phyloP scores from a whole-genome alignment of 148 eudicot species.

The Pouteria glomerata region DNA sequence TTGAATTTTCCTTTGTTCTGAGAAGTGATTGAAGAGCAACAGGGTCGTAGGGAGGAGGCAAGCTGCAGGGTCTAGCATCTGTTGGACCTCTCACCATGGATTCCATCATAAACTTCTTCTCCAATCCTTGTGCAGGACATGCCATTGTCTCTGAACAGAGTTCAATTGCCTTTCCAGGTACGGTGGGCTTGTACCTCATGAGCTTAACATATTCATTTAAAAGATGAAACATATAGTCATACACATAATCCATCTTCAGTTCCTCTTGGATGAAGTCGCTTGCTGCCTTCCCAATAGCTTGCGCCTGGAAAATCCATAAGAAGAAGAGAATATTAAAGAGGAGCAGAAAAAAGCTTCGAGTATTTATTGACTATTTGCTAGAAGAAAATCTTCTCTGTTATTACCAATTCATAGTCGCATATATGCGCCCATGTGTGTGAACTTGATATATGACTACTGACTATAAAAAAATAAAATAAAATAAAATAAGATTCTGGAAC shows the following conservation, averaged over 20 bases:
- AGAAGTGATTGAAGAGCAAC: conserved; percentile 16
- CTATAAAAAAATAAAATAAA: no score
- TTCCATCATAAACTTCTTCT: conserved; percentile 56
- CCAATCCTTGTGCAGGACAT: conserved; percentile 38
- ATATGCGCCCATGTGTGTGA: no score
- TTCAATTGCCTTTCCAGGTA: conserved; percentile 53
- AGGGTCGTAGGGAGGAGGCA: conserved; percentile 62
- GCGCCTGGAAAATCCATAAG: conserved; percentile 47
- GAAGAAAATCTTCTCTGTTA: no score
- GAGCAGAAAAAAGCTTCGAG: no score
- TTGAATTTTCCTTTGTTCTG: conserved; percentile 29
- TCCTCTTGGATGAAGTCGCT: conserved; percentile 54
- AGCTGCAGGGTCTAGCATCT: conserved; percentile 39
- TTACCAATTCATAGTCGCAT: no score
- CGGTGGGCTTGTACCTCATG: conserved; percentile 54
- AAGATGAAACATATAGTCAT: conserved; percentile 85
- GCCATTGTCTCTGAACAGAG: conserved; percentile 75
- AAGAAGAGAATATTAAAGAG: neutral
- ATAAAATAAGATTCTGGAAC: no score
- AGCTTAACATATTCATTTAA: conserved; percentile 68
- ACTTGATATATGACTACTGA: no score
- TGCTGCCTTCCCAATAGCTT: conserved; percentile 54
- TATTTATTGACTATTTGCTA: no score
- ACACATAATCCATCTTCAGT: conserved; percentile 64
- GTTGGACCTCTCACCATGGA: conserved; percentile 57